Evolutionary conservation across 2,329 filamentous ascomycete species (phyloP).

Genomic region (Arthrobotrys sphaeroides): DNA sequence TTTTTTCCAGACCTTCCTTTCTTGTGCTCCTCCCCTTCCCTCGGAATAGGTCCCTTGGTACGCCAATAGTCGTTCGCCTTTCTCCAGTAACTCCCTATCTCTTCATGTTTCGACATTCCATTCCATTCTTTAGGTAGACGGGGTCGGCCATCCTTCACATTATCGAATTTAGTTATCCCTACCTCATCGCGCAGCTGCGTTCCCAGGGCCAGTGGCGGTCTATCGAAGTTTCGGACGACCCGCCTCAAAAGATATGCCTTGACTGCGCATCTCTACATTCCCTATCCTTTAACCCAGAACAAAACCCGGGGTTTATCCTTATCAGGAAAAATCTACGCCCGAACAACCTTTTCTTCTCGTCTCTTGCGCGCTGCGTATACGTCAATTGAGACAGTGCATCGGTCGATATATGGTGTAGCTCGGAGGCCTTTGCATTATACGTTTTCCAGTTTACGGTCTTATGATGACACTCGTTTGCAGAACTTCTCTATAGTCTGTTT

Average conservation of each 20-base stretch:
- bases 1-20: slow-evolving; percentile 46
- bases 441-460: slow-evolving; percentile 40
- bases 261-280: slow-evolving; percentile 41
- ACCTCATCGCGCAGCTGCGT: slow-evolving; percentile 27
- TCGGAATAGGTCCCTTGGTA: slow-evolving; percentile 31
- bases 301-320: slow-evolving; percentile 30
- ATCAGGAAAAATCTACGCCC: slow-evolving; percentile 27
- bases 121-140: slow-evolving; percentile 54
- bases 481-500: slow-evolving; percentile 35
- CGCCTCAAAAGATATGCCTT: slow-evolving; percentile 45
- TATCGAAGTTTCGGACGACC: slow-evolving; percentile 24
- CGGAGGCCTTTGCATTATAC: slow-evolving; percentile 8
- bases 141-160: slow-evolving; percentile 36
- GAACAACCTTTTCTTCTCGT: slow-evolving; percentile 1
- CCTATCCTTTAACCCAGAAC: slow-evolving; percentile 30
- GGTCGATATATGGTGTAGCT: slow-evolving; percentile 33
- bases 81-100: slow-evolving; percentile 41
- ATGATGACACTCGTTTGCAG: slow-evolving; percentile 52
- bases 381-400: slow-evolving; percentile 15
- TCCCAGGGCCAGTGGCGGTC: slow-evolving; percentile 3
- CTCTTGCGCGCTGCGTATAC: slow-evolving; percentile 11
- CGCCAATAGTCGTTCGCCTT: slow-evolving; percentile 31
- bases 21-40: slow-evolving; percentile 26
- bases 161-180: slow-evolving; percentile 30
- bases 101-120: slow-evolving; percentile 47